Percentiles rank a stretch among this genome's conserved stretches.
These are phyloP conservation scores for Ophiostoma populinum DNA, from an alignment of 2,329 filamentous ascomycete genomes.

Conservation along the genomic window DNA sequence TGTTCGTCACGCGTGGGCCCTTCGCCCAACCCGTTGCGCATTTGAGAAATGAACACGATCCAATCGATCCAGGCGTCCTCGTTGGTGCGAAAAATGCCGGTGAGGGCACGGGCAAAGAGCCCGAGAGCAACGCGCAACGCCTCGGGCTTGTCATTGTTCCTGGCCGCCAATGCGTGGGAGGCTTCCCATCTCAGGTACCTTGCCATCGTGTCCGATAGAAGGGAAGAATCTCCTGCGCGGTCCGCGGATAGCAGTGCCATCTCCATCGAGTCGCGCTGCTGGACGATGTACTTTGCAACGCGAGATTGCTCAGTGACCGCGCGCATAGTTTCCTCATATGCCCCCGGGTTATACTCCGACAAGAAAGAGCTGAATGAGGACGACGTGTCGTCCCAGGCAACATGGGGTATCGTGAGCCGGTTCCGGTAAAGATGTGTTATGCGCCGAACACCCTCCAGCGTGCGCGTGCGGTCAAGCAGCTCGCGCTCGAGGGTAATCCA, in stretches of 20 bases:
- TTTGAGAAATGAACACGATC: slow-evolving; percentile 51
- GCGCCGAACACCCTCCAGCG: slow-evolving; percentile 40
- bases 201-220: slow-evolving; percentile 31
- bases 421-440: slow-evolving; percentile 54
- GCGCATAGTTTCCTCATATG: slow-evolving; percentile 61
- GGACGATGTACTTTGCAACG: slow-evolving; percentile 45
- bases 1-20: slow-evolving; percentile 21
- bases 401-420: slow-evolving; percentile 55
- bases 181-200: slow-evolving; percentile 82
- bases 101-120: slow-evolving; percentile 65
- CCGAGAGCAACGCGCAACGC: slow-evolving; percentile 36
- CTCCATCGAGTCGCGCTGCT: slow-evolving; percentile 50
- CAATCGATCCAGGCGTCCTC: slow-evolving; percentile 71
- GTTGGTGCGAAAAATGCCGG: slow-evolving; percentile 52
- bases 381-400: slow-evolving; percentile 58
- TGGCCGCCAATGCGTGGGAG: slow-evolving; percentile 33
- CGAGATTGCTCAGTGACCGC: slow-evolving; percentile 45
- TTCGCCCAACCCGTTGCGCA: slow-evolving; percentile 20
- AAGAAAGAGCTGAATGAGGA: slow-evolving; percentile 60
- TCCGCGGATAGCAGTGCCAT: slow-evolving; percentile 42
- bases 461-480: slow-evolving; percentile 39
- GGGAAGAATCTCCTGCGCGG: slow-evolving; percentile 36
- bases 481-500: slow-evolving; percentile 58
- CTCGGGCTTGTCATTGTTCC: slow-evolving; percentile 26
- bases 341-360: slow-evolving; percentile 49